Percentiles rank a stretch among this genome's conserved stretches.
phyloP scores from a whole-genome alignment of 2,329 filamentous ascomycete genomes.

The Xylaria sp. region DNA sequence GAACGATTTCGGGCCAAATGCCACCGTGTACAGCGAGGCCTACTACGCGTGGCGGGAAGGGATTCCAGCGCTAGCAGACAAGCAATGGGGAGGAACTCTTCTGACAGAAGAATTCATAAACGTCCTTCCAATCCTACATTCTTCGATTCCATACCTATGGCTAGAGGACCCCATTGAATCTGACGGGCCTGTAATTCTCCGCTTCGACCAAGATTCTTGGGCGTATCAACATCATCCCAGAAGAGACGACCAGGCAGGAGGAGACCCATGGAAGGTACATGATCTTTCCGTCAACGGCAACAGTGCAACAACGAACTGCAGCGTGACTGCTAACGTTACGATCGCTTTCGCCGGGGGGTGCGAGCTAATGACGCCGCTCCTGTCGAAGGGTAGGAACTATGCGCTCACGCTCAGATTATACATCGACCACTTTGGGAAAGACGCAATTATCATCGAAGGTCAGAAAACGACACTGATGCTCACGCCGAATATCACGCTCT shows the following conservation, averaged over 20 bases:
- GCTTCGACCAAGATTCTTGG: constrained; percentile 44
- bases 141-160: constrained; percentile 58
- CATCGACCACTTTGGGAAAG: constrained; percentile 42
- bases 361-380: constrained; percentile 57
- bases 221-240: background rate
- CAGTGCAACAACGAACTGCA: constrained; percentile 54
- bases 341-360: constrained; percentile 53
- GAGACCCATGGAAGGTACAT: constrained; percentile 36
- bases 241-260: background rate
- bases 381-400: constrained; percentile 67
- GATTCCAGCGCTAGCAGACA: constrained; percentile 62
- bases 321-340: constrained; percentile 37
- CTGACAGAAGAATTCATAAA: constrained; percentile 52
- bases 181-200: constrained; percentile 50
- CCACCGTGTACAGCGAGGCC: constrained; percentile 61
- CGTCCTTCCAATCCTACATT: constrained; percentile 54
- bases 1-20: constrained; percentile 66
- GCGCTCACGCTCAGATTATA: constrained; percentile 59
- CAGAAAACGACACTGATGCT: constrained; percentile 56
- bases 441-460: constrained; percentile 56
- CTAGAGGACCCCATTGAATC: constrained; percentile 57
- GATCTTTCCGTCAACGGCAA: constrained; percentile 56
- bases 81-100: constrained; percentile 63
- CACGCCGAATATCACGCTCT: constrained; percentile 52
- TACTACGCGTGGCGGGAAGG: constrained; percentile 63